Evolutionary conservation across 2,329 filamentous ascomycete species (phyloP).

Genomic region (Chaetothyriales sp.): DNA sequence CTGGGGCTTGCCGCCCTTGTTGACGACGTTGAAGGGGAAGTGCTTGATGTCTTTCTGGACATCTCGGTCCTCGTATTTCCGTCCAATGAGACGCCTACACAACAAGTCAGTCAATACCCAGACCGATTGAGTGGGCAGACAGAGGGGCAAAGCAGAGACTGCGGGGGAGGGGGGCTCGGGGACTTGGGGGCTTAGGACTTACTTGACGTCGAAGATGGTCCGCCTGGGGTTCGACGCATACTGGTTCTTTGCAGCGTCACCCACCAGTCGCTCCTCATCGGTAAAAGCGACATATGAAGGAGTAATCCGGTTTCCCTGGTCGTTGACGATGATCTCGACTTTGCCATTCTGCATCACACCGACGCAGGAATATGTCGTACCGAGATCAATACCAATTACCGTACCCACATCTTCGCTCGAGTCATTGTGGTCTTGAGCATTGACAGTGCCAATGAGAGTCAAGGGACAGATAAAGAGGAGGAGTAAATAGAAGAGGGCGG

Average conservation of each 20-base stretch:
- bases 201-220: conserved; percentile 75
- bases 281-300: conserved; percentile 93
- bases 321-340: conserved; percentile 90
- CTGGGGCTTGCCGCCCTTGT: conserved; percentile 78
- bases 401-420: conserved; percentile 52
- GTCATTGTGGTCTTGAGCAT: conserved; percentile 59
- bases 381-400: conserved; percentile 90
- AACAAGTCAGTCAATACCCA: neutral
- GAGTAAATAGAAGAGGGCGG: conserved; percentile 77
- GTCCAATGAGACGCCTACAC: conserved; percentile 62
- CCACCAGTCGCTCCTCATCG: conserved; percentile 89
- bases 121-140: no score
- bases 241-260: conserved; percentile 96
- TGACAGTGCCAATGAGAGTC: conserved; percentile 61
- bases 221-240: conserved; percentile 62
- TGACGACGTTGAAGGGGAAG: conserved; percentile 89
- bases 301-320: conserved; percentile 92
- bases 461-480: conserved; percentile 74
- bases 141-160: no score
- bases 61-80: conserved; percentile 69
- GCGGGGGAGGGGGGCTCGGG: no score
- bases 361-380: conserved; percentile 75
- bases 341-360: conserved; percentile 94
- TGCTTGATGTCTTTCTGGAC: conserved; percentile 92
- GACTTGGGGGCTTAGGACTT: conserved; percentile 32